A percentile compares a stretch with the other conserved stretches of the same genome.
Conservation (phyloP, 2,329 filamentous ascomycete genomes). For the Orbilia oligospora region DNA sequence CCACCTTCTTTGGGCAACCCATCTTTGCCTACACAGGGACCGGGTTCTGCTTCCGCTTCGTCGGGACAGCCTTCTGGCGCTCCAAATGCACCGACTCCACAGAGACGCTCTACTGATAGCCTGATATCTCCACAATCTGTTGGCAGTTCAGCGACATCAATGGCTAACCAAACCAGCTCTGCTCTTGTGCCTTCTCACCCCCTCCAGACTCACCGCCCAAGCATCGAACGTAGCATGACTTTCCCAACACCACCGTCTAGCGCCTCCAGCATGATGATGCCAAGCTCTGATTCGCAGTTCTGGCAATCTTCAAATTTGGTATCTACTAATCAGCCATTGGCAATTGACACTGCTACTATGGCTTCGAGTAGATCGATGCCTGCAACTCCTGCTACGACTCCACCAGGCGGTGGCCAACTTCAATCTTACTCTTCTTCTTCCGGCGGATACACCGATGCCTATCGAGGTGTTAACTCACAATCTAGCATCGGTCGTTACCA, state of each 20-base stretch:
- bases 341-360: constrained; percentile 81
- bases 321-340: constrained; percentile 80
- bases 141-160: constrained; percentile 77
- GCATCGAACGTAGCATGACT: constrained; percentile 86
- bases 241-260: constrained; percentile 95
- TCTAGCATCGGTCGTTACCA: constrained; percentile 80
- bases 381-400: constrained; percentile 90
- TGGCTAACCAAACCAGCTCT: constrained; percentile 74
- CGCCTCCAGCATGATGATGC: constrained; percentile 88
- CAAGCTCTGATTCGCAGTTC: constrained; percentile 82
- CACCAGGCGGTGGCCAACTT: constrained; percentile 85
- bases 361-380: constrained; percentile 88
- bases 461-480: constrained; percentile 73
- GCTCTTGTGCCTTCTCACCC: constrained; percentile 77
- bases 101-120: constrained; percentile 76
- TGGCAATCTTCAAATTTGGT: constrained; percentile 74
- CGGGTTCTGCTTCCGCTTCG: constrained; percentile 30
- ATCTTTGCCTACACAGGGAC: constrained; percentile 49
- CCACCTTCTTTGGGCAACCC: constrained; percentile 39
- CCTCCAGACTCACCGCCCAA: constrained; percentile 77
- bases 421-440: constrained; percentile 76
- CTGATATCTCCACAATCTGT: constrained; percentile 76
- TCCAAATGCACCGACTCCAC: constrained; percentile 65
- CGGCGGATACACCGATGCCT: constrained; percentile 81
- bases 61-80: constrained; percentile 63